These are phyloP conservation scores for Skeletonema grethae DNA, from an alignment of 108 stramenopile species.

Conservation along the genomic window DNA sequence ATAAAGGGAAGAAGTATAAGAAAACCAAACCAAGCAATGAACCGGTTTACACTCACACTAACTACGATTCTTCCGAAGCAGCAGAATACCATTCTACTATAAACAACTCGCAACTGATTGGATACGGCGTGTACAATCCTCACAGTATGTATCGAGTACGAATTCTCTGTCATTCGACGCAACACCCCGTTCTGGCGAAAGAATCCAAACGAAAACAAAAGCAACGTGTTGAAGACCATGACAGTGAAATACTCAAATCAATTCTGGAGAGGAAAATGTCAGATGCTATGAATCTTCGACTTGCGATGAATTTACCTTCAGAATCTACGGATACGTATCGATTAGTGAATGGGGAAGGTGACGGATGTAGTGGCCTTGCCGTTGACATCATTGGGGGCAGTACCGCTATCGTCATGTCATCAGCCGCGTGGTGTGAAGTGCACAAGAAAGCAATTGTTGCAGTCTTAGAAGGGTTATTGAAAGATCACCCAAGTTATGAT, in stretches of 20 bases:
- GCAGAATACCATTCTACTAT: constrained; percentile 14
- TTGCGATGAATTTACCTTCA: constrained; percentile 51
- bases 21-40: constrained; percentile 13
- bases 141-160: constrained; percentile 82
- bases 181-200: constrained; percentile 47
- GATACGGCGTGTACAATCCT: constrained; percentile 88
- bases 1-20: constrained; percentile 13
- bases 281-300: constrained; percentile 60
- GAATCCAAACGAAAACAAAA: constrained; percentile 29
- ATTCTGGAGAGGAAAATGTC: constrained; percentile 64
- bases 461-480: constrained; percentile 46
- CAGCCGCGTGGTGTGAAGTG: constrained; percentile 92
- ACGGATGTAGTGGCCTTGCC: constrained; percentile 88
- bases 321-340: constrained; percentile 76
- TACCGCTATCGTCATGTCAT: constrained; percentile 83
- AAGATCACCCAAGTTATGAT: constrained; percentile 37
- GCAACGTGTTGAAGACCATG: constrained; percentile 9
- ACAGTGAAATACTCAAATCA: constrained; percentile 27
- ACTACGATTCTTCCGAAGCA: constrained; percentile 8
- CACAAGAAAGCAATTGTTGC: constrained; percentile 64
- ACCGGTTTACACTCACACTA: constrained; percentile 35
- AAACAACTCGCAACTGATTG: constrained; percentile 59
- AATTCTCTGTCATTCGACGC: constrained; percentile 68
- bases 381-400: constrained; percentile 84
- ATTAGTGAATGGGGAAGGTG: constrained; percentile 94